A percentile compares a stretch with the other conserved stretches of the same genome.
Evolutionary conservation across 202 grass and related monocot genomes (phyloP).

Genomic region (Bolboschoenoplectus hybrid): DNA sequence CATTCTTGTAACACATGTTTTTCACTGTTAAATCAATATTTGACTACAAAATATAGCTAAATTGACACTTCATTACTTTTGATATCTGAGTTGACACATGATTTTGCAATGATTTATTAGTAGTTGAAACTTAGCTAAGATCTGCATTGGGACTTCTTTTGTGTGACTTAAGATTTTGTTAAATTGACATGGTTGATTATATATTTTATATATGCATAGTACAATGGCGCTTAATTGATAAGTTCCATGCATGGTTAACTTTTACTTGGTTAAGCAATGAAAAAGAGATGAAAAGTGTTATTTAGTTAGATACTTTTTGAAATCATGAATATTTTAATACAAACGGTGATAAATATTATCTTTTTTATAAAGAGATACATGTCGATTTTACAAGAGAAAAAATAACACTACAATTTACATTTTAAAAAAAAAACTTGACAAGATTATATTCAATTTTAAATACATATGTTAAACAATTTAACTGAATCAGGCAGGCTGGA

Average conservation of each 20-base stretch:
- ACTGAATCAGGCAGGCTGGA: no score
- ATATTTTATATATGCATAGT: not conserved
- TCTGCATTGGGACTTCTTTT: not conserved
- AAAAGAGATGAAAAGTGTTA: not conserved
- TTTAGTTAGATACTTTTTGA: no score
- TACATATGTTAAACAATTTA: not conserved
- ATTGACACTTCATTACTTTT: not conserved
- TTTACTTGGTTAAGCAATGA: not conserved
- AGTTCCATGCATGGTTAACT: conserved; percentile 2
- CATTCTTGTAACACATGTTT: not conserved
- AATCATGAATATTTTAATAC: no score
- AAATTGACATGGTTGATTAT: no score
- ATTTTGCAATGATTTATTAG: not conserved
- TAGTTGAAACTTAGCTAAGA: not conserved
- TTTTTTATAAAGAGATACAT: no score
- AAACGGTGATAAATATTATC: no score
- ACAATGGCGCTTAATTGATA: not conserved
- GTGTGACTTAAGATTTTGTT: not conserved
- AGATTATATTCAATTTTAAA: not conserved
- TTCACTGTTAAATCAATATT: not conserved
- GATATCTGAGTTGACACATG: not conserved
- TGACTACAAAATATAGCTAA: not conserved
- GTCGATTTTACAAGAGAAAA: no score
- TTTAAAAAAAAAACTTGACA: not conserved
- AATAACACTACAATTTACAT: no score